Percentiles rank a stretch among this genome's conserved stretches.
Conservation (phyloP, 371 early-diverging fungal species). For the Mucor circinelloides region DNA sequence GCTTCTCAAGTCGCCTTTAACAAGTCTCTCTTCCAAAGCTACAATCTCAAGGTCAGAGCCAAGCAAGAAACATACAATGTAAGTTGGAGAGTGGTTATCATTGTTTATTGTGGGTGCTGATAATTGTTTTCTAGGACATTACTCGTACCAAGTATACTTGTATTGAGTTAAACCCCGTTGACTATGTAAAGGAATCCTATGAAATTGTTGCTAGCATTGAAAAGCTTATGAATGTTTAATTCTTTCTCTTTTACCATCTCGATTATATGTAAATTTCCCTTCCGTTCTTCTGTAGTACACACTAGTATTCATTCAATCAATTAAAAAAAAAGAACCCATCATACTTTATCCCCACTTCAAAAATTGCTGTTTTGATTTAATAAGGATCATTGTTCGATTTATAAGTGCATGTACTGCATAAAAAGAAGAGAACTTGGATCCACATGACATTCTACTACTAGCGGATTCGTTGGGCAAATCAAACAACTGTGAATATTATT, state of each 20-base stretch:
- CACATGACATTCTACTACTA: too few species aligned
- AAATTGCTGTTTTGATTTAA: neutral
- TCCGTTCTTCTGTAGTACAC: neutral
- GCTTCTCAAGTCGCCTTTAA: slow-evolving; percentile 48
- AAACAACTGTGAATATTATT: too few species aligned
- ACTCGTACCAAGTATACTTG: slow-evolving; percentile 57
- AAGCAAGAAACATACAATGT: slow-evolving; percentile 86
- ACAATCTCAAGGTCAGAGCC: slow-evolving; percentile 74
- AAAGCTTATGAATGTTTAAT: slow-evolving; percentile 19
- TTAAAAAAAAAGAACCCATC: neutral
- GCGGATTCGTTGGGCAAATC: too few species aligned
- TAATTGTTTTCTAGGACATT: slow-evolving; percentile 54
- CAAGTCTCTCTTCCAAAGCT: slow-evolving; percentile 67
- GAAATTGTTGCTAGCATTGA: slow-evolving; percentile 54
- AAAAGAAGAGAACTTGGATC: too few species aligned
- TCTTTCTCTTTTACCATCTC: neutral
- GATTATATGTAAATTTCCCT: neutral
- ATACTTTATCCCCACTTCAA: neutral
- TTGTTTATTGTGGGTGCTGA: too few species aligned
- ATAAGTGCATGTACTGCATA: too few species aligned
- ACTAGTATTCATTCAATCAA: neutral
- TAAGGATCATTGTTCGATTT: neutral
- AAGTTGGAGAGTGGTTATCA: slow-evolving; percentile 21
- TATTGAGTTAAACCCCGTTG: slow-evolving; percentile 54
- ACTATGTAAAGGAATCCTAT: slow-evolving; percentile 62